A percentile compares a stretch with the other conserved stretches of the same genome.
Conservation (phyloP, 148 eudicot species). For the Rhododendron molle region DNA sequence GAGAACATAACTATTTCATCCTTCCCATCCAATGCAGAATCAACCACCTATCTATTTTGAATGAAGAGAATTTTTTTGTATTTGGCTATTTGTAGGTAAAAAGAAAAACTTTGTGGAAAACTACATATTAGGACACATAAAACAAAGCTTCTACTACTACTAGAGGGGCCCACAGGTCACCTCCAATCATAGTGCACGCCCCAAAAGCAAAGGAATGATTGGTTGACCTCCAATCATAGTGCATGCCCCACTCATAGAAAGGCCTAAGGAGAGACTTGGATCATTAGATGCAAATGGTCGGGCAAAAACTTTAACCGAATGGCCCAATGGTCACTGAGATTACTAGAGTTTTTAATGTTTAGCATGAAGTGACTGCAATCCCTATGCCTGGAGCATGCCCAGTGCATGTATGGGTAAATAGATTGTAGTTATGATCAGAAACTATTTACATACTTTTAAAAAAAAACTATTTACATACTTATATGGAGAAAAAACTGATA, state of each 20-base stretch:
- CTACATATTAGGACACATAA: not conserved
- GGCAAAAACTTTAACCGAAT: not conserved
- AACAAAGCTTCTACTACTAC: not conserved
- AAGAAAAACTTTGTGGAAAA: too few species aligned
- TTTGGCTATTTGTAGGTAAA: too few species aligned
- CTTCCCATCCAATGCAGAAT: not conserved
- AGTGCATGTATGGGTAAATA: not conserved
- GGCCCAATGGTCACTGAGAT: not conserved
- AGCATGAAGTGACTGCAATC: not conserved
- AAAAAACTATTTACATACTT: not conserved
- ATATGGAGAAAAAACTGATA: not conserved
- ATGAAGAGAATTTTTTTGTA: not conserved
- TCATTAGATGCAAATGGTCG: not conserved
- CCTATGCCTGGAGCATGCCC: not conserved
- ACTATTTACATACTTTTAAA: not conserved
- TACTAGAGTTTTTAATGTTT: not conserved
- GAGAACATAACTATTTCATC: not conserved
- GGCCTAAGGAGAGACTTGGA: not conserved
- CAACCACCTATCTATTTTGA: not conserved
- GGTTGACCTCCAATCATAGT: constrained; percentile 2
- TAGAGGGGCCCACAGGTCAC: not conserved
- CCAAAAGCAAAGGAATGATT: not conserved
- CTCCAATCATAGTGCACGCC: not conserved
- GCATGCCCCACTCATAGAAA: not conserved
- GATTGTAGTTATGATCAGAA: not conserved